phyloP scores from a whole-genome alignment of 495 filamentous ascomycete genomes.

The Penicillium atrosanguineum region DNA sequence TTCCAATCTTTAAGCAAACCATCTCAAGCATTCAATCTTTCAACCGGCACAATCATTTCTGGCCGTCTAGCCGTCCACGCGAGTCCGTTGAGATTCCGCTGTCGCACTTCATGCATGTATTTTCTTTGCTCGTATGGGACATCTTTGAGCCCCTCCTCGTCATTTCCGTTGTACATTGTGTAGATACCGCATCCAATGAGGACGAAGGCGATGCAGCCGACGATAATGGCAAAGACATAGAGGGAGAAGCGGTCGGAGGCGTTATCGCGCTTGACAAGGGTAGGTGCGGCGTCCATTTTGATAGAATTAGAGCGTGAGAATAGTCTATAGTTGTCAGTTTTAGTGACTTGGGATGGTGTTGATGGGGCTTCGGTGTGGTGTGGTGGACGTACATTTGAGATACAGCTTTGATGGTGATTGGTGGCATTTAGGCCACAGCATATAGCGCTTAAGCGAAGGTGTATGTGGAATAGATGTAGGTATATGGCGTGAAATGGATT shows the following conservation, averaged over 20 bases:
- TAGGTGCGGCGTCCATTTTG: conserved; percentile 6
- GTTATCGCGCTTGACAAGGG: conserved; percentile 13
- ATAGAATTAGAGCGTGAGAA: background rate
- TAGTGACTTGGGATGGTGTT: background rate
- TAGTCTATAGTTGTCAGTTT: conserved; percentile 2
- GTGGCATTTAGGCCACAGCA: background rate
- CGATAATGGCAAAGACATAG: conserved; percentile 29
- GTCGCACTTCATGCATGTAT: conserved; percentile 29
- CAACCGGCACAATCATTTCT: conserved; percentile 25
- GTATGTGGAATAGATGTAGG: too few relatives aligned
- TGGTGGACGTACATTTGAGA: background rate
- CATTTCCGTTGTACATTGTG: conserved; percentile 23
- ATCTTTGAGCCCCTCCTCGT: conserved; percentile 9
- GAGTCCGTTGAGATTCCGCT: conserved; percentile 21
- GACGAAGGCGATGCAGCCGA: conserved; percentile 18
- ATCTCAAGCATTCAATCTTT: conserved; percentile 13
- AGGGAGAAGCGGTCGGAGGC: conserved; percentile 17
- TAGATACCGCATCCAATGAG: conserved; percentile 25
- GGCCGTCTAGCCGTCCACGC: conserved; percentile 19
- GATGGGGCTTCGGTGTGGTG: background rate
- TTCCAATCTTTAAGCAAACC: background rate
- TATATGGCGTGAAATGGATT: background rate
- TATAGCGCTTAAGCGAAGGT: background rate
- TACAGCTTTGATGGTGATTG: background rate
- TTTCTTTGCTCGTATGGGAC: conserved; percentile 18